Evolutionary conservation across 2,329 filamentous ascomycete species (phyloP), one percentile per base, ranked within the genome.

Genomic region (Fusarium phyllophilum): DNA sequence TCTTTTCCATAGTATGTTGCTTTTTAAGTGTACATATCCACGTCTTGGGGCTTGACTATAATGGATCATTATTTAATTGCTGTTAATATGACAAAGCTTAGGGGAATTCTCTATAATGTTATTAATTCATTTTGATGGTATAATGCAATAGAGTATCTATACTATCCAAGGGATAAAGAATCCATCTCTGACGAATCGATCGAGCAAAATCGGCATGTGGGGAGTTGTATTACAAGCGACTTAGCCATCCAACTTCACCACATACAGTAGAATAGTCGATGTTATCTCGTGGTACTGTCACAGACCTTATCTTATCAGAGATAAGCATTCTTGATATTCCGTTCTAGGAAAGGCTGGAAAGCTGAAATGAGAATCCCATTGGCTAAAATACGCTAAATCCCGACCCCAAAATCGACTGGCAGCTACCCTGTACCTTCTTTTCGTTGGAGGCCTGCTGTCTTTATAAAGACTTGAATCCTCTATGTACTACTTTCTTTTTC

Each of bases 91-190:
- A 51, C 5, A 3, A 20, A 24, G 8, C 7, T 31, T 0, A 17
- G 17, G 7, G 7, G 7, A 6, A 17, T 12, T 1, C 4, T 17
- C 2, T 17, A 12, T 31, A 17, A n/a, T 31, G 7, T n/a, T 26
- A 26, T 26, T 26, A 26, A 26, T 26, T 26, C 15, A 48, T 31
- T 31, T 8, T 20, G 22, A 22, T 17, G 6, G 10, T 10, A 8
- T 4, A 1, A 7, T 2, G n/a, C 12, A 51, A 24, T 48, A 1
- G 6, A 12, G 20, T 5, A 48, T 10, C 4, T 24, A 14, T 24
- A 20, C 22, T 18, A 20, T 51, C 6, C 26, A 26, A 26, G 26
- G 26, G 26, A 26, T 8, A 1, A 14, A 5, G 15, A 34, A 20
- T 7, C 20, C 3, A 1, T 18, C 8, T 26, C 26, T 26, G 6